Conservation (phyloP, 495 filamentous ascomycete genomes). For the Stereocaulon alpinum region DNA sequence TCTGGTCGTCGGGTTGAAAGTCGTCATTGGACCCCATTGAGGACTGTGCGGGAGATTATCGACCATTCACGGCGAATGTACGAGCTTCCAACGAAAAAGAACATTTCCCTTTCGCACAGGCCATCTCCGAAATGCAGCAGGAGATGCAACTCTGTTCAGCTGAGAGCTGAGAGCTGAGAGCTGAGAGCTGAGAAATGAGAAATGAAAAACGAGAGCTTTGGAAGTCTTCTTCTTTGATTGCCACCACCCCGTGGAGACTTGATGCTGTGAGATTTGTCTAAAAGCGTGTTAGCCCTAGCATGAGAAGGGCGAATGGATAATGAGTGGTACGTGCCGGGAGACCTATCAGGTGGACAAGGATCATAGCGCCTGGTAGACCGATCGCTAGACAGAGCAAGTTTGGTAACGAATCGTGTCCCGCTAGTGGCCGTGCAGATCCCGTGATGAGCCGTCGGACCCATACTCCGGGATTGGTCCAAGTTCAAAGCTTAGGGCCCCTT, state of each 20-base stretch:
- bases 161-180: not conserved
- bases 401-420: slow-evolving; percentile 16
- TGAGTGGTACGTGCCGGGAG: not conserved
- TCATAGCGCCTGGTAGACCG: slow-evolving; percentile 4
- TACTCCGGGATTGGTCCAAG: slow-evolving; percentile 4
- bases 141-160: not conserved
- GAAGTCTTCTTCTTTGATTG: not conserved
- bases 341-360: slow-evolving; percentile 5
- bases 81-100: not conserved
- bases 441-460: slow-evolving; percentile 9
- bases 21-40: not conserved
- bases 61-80: not conserved
- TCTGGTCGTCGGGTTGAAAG: not conserved
- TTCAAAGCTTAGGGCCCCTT: slow-evolving; percentile 3
- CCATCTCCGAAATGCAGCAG: slow-evolving; percentile 6
- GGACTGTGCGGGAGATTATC: slow-evolving; percentile 1
- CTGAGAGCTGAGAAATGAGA: too few relatives aligned
- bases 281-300: too few relatives aligned
- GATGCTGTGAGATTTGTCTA: too few relatives aligned
- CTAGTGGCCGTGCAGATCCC: slow-evolving; percentile 17
- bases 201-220: too few relatives aligned
- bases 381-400: slow-evolving; percentile 8
- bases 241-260: not conserved
- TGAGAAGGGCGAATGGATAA: not conserved
- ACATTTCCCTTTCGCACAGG: not conserved